A percentile compares a stretch with the other conserved stretches of the same genome.
These are phyloP conservation scores for Rhodomyrtus psidioides DNA, from an alignment of 441 rosid genomes.

Conservation along the genomic window DNA sequence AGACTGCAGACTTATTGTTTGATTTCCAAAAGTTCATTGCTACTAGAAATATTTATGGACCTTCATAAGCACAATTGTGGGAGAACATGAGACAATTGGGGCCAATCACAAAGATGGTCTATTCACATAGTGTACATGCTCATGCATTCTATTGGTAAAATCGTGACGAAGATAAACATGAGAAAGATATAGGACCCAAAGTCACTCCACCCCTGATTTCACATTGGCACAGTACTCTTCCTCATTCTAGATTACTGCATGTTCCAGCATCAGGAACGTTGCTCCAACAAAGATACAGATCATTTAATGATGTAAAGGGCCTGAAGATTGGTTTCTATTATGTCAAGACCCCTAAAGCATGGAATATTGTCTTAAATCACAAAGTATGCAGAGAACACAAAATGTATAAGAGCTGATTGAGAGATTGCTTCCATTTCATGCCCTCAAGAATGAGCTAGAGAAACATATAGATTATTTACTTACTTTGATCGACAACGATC, in stretches of 20 bases:
- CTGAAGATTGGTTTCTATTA: background rate
- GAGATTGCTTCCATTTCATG: background rate
- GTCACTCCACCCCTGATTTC: background rate
- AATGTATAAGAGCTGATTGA: background rate
- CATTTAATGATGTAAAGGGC: background rate
- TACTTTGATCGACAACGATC: slow-evolving; percentile 92
- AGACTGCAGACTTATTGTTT: background rate
- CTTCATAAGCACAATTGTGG: background rate
- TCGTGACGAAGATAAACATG: background rate
- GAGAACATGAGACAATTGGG: background rate
- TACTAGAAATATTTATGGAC: background rate
- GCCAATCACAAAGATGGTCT: background rate
- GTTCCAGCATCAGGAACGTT: background rate
- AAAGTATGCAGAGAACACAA: background rate
- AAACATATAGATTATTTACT: slow-evolving; percentile 14
- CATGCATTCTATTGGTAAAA: background rate
- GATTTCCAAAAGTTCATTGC: background rate
- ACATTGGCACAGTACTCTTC: background rate
- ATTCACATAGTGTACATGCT: background rate
- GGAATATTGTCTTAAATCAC: background rate
- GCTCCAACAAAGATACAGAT: background rate
- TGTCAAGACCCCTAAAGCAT: background rate
- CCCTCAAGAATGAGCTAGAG: background rate
- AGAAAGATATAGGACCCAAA: background rate
- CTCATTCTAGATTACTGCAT: background rate